Evolutionary conservation across 164 flowering plant species (phyloP), one percentile per base, ranked within the genome.

Genomic region (Berberis vulgaris): DNA sequence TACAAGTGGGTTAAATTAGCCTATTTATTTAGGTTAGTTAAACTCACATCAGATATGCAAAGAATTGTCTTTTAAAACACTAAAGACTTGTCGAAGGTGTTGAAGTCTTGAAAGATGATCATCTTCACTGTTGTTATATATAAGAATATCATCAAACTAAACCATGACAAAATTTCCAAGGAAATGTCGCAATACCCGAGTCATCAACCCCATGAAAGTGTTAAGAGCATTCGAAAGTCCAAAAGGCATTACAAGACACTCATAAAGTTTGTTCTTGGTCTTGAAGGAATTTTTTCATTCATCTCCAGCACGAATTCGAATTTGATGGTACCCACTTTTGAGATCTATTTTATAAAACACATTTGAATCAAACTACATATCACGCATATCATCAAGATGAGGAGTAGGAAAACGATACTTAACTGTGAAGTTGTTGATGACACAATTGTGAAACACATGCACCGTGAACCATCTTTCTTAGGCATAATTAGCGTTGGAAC

Each of bases 171-270:
- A 62, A 6, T 11, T 41, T 2, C 65, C 45, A 2, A 49, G 10
- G 6, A 62, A 38, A 0, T 12, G 26, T 6, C 50, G 12, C 1
- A n/a, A 10, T 1, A 50, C 47, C 2, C 42, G 11, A 12, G 11
- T 52, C 57, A 63, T 63, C 10, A 52, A 12, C 1, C 65, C 12
- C 65, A 63, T 63, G 43, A 63, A 63, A 40, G 57, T 63, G 46
- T 41, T 63, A 1, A 57, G 65, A 2, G 65, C 65, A 50, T 63
- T 63, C 1, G 57, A 50, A 5, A 52, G 41, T 0, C 65, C 65
- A 53, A 63, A 63, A 6, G 57, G 47, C 57, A 63, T 52, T 1
- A 62, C 56, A 40, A 62, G 45, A 56, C 57, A 62, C 10, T 62
- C 57, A 52, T 7, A 62, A 0, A 62, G 13, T 1, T 57, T 46